Percentiles rank a stretch among this genome's conserved stretches.
These are phyloP conservation scores for Kurtzmaniella cleridarum DNA, from an alignment of 805 yeast species.

Conservation along the genomic window DNA sequence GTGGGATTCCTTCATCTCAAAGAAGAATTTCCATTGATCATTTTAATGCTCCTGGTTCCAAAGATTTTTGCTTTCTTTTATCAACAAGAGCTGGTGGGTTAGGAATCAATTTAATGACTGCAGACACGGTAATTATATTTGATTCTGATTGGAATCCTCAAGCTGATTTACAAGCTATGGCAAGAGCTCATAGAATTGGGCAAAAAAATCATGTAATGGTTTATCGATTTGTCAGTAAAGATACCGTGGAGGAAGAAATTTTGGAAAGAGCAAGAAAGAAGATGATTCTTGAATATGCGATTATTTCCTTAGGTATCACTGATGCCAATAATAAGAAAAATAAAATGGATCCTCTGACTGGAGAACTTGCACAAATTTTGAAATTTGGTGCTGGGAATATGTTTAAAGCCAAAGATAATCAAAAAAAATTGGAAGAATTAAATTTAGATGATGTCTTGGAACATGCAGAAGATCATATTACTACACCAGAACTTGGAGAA, in stretches of 20 bases:
- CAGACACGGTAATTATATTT: constrained; percentile 96
- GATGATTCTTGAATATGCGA: constrained; percentile 97
- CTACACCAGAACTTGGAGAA: constrained; percentile 94
- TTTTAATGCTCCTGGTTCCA: constrained; percentile 88
- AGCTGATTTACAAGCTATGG: constrained; percentile 99
- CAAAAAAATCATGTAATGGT: constrained; percentile 98
- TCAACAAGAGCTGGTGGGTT: constrained; percentile 98
- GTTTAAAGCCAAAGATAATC: constrained; percentile 95
- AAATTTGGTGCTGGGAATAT: constrained; percentile 98
- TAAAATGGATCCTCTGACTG: constrained; percentile 70
- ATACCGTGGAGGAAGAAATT: constrained; percentile 96
- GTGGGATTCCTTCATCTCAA: constrained; percentile 92
- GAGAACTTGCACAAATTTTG: constrained; percentile 86
- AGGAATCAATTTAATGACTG: constrained; percentile 98
- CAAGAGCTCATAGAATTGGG: constrained; percentile 99
- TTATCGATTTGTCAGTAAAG: constrained; percentile 94
- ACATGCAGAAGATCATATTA: constrained; percentile 95
- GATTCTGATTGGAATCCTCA: constrained; percentile 99
- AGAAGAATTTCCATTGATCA: constrained; percentile 95
- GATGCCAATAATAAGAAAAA: constrained; percentile 56
- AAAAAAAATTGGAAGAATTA: constrained; percentile 90
- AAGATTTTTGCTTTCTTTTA: constrained; percentile 82
- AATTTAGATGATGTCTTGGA: constrained; percentile 92
- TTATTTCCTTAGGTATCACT: constrained; percentile 91
- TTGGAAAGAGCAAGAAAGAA: constrained; percentile 94